These are phyloP conservation scores for Lipomyces orientalis DNA, from an alignment of 805 yeast genomes.

Conservation along the genomic window DNA sequence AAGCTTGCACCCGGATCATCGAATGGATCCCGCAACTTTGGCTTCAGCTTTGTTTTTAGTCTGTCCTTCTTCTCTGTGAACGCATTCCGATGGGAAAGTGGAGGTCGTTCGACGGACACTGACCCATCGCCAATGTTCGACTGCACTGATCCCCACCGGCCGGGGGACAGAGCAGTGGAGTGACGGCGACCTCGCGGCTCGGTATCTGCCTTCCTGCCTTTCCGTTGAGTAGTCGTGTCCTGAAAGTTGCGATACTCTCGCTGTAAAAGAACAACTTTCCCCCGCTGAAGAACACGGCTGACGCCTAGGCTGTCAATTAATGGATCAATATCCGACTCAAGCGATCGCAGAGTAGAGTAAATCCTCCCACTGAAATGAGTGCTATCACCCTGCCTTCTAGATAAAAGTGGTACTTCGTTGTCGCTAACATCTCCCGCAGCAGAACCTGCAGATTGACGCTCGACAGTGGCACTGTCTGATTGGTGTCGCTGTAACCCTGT, in stretches of 20 bases:
- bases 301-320: constrained; percentile 44
- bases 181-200: constrained; percentile 7
- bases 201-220: not conserved
- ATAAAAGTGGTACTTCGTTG: constrained; percentile 26
- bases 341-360: constrained; percentile 34
- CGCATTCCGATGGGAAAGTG: constrained; percentile 13
- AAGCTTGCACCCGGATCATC: constrained; percentile 6
- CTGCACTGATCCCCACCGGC: not conserved
- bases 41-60: not conserved
- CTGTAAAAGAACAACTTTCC: constrained; percentile 41
- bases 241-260: constrained; percentile 40
- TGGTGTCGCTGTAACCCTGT: not conserved
- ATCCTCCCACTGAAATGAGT: constrained; percentile 25
- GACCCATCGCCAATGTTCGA: constrained; percentile 19
- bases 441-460: not conserved
- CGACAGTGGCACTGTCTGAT: not conserved
- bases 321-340: constrained; percentile 44
- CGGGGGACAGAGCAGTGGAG: not conserved
- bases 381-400: constrained; percentile 16
- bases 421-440: constrained; percentile 15
- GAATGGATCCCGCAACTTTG: constrained; percentile 31
- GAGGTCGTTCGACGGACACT: constrained; percentile 13
- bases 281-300: constrained; percentile 40
- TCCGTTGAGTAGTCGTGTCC: not conserved
- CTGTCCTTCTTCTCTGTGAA: not conserved